These are phyloP conservation scores for Mucuna pruriens DNA, from an alignment of 306 rosid genomes.

Conservation along the genomic window DNA sequence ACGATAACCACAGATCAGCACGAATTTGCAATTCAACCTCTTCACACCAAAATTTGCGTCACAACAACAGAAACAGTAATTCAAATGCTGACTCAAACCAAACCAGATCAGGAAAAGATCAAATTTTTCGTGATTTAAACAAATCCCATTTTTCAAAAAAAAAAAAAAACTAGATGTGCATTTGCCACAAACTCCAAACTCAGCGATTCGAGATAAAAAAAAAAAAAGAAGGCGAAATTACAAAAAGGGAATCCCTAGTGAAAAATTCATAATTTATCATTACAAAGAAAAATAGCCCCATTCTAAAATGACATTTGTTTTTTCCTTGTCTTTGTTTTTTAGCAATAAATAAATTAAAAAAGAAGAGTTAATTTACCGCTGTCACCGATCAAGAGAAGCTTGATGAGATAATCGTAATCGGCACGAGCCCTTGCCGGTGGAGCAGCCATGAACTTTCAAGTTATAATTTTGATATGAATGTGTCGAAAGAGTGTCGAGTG, in stretches of 20 bases:
- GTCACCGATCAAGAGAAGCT: slow-evolving; percentile 95
- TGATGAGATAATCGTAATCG: slow-evolving; percentile 94
- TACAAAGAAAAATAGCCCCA: background rate
- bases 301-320: background rate
- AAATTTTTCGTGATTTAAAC: background rate
- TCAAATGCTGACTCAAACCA: slow-evolving; percentile 7
- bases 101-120: slow-evolving; percentile 39
- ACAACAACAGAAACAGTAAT: slow-evolving; percentile 15
- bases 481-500: slow-evolving; percentile 33
- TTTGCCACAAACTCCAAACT: background rate
- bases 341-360: too few relatives aligned
- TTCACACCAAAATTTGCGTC: background rate
- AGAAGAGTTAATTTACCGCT: slow-evolving; percentile 64
- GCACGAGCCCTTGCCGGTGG: slow-evolving; percentile 99
- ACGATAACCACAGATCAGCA: slow-evolving; percentile 6
- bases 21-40: slow-evolving; percentile 18
- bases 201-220: slow-evolving; percentile 2
- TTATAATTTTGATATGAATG: slow-evolving; percentile 4
- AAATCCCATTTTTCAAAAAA: slow-evolving; percentile 12
- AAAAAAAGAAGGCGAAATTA: background rate
- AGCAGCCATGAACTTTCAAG: slow-evolving; percentile 75
- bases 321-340: too few relatives aligned
- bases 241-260: background rate
- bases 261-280: background rate
- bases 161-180: background rate